Base-by-base conservation (phyloP, 495 filamentous ascomycete genomes). In the Neurospora pannonica region DNA sequence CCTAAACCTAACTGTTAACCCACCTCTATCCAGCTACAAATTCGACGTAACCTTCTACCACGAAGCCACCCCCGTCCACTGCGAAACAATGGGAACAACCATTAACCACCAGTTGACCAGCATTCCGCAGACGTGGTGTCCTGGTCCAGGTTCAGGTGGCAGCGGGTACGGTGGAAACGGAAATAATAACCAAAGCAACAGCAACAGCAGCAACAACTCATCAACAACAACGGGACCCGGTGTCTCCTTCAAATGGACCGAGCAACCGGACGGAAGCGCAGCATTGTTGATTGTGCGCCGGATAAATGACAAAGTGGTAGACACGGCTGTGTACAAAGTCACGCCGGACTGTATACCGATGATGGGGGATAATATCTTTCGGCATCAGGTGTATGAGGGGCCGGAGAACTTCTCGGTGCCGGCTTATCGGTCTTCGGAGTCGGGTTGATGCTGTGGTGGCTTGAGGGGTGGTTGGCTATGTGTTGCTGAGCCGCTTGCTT, bases 311-410 rank as follows among this genome's bases (percentile, higher is more conserved):
- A 11, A 9, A 13, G 69, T 38, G 62, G 39, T 21, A 5, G 78
- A 79, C 60, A 70, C 77, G 60, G 76, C 71, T 6, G 54, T 76
- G 2, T 73, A 75, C 48, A 19, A 67, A 17, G 46, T 79, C 21
- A 21, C 60, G 2, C 31, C 17, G 31, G 36, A 40, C 5, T 72
- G 74, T 19, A 73, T 74, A 3, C 74, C 67, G 5, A 21, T 74
- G 0, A 40, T 76, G n/a, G 80, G 77, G 8, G 38, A 71, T 37
- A 74, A 73, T 8, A 21, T 71, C 28, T 72, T 79, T n/a, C 69
- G 13, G 31, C 75, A 72, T 13, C 73, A 83, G 73, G 74, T 80
- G 60, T 84, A 83, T 69, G n/a, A 38, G 4, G 83, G 83, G 1
- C 79, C 81, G 28, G 37, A 74, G 74, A 77, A 79, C 71, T 83